Evolutionary conservation across 2,329 filamentous ascomycete genomes (phyloP).

Genomic region (Paecilomyces fulvus): DNA sequence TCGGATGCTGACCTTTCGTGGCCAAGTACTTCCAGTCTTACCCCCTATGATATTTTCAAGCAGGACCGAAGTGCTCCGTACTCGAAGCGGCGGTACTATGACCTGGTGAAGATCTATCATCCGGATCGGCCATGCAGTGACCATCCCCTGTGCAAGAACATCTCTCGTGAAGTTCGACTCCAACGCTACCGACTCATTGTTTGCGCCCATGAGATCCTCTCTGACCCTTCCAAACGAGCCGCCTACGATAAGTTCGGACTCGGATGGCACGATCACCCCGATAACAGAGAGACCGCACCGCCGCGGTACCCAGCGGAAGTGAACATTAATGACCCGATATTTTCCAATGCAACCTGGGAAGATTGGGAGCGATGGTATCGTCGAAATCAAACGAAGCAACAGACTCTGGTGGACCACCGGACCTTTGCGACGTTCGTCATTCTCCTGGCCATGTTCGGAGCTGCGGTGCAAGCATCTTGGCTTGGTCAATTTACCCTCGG

Average conservation of each 20-base stretch:
- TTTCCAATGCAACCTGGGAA: constrained; percentile 87
- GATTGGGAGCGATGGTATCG: constrained; percentile 84
- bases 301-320: constrained; percentile 14
- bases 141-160: constrained; percentile 32
- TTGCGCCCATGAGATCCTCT: constrained; percentile 79
- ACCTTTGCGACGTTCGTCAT: constrained; percentile 68
- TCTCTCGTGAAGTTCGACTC: constrained; percentile 58
- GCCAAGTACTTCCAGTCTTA: constrained; percentile 41
- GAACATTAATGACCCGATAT: constrained; percentile 42
- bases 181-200: constrained; percentile 87
- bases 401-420: constrained; percentile 63
- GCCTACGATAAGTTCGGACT: constrained; percentile 75
- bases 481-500: constrained; percentile 55
- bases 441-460: constrained; percentile 59
- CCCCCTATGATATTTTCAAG: constrained; percentile 84
- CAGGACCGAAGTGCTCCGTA: constrained; percentile 58
- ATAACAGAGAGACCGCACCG: constrained; percentile 12
- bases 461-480: constrained; percentile 62
- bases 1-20: constrained; percentile 27
- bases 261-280: constrained; percentile 60
- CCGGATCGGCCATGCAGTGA: constrained; percentile 58
- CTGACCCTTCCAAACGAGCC: constrained; percentile 65
- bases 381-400: constrained; percentile 36
- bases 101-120: constrained; percentile 93
- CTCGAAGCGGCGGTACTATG: constrained; percentile 74